Conservation (phyloP, 176 grass and related monocot genomes). For the Carex myosuroides region DNA sequence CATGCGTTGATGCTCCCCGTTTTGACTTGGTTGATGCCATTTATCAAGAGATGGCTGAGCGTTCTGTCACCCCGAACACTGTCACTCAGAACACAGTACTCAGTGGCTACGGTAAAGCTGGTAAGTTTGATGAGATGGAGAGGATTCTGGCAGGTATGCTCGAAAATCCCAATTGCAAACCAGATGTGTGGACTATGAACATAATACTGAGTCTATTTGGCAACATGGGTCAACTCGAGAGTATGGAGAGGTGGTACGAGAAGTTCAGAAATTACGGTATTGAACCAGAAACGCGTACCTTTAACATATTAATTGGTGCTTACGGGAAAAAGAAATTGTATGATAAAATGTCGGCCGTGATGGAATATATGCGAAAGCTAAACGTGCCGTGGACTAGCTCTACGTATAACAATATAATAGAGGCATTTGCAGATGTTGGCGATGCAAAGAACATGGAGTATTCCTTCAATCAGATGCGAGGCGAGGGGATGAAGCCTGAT, state of each 20-base stretch:
- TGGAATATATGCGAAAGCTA: conserved; percentile 95
- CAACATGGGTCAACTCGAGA: conserved; percentile 47
- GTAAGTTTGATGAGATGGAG: conserved; percentile 81
- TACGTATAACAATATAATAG: conserved; percentile 89
- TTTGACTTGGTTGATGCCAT: conserved; percentile 63
- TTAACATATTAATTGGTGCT: conserved; percentile 85
- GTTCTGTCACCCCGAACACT: conserved; percentile 53
- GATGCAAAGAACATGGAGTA: conserved; percentile 91
- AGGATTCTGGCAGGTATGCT: conserved; percentile 64
- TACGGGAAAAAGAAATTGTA: conserved; percentile 88
- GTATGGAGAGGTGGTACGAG: conserved; percentile 97
- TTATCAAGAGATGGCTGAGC: conserved; percentile 69
- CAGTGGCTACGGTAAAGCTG: conserved; percentile 67
- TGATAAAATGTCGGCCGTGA: conserved; percentile 86
- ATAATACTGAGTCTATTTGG: conserved; percentile 89
- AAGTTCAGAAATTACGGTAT: conserved; percentile 78
- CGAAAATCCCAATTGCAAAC: conserved; percentile 45
- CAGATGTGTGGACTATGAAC: conserved; percentile 96
- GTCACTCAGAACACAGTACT: conserved; percentile 91
- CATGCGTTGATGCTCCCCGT: conserved; percentile 41
- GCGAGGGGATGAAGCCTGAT: conserved; percentile 73
- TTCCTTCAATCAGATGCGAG: conserved; percentile 89
- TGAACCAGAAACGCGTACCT: conserved; percentile 78
- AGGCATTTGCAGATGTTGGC: conserved; percentile 62
- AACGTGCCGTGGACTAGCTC: conserved; percentile 82